Conservation (phyloP, 208 protist species). For the Entamoeba nuttalli region DNA sequence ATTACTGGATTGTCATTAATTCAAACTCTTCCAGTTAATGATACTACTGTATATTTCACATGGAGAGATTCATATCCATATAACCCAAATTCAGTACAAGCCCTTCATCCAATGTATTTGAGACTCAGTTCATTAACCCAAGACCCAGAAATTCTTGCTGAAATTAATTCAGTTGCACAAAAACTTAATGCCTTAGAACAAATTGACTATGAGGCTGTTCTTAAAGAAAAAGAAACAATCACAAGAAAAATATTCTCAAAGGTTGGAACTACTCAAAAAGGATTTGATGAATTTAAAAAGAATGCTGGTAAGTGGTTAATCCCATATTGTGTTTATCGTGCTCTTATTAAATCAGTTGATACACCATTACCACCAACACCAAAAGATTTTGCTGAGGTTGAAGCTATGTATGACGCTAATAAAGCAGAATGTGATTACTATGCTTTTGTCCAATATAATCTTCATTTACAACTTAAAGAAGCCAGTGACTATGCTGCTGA, state of each 20-base stretch:
- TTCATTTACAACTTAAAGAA: constrained; percentile 38
- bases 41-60: constrained; percentile 37
- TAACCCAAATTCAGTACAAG: constrained; percentile 42
- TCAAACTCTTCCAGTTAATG: constrained; percentile 53
- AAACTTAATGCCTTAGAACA: background rate
- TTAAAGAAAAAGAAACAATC: background rate
- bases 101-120: constrained; percentile 54
- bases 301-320: background rate
- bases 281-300: background rate
- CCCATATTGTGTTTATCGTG: background rate
- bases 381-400: background rate
- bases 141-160: constrained; percentile 15
- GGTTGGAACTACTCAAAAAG: background rate
- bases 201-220: constrained; percentile 37
- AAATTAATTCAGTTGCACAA: background rate
- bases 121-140: constrained; percentile 25
- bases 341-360: background rate
- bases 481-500: constrained; percentile 26
- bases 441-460: constrained; percentile 43
- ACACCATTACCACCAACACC: background rate
- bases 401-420: background rate
- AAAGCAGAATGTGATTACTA: background rate
- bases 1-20: constrained; percentile 35
- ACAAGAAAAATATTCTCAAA: background rate
- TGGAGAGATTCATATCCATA: constrained; percentile 55